These are phyloP conservation scores for Entamoeba invadens DNA, from an alignment of 208 protist genomes.

Conservation along the genomic window DNA sequence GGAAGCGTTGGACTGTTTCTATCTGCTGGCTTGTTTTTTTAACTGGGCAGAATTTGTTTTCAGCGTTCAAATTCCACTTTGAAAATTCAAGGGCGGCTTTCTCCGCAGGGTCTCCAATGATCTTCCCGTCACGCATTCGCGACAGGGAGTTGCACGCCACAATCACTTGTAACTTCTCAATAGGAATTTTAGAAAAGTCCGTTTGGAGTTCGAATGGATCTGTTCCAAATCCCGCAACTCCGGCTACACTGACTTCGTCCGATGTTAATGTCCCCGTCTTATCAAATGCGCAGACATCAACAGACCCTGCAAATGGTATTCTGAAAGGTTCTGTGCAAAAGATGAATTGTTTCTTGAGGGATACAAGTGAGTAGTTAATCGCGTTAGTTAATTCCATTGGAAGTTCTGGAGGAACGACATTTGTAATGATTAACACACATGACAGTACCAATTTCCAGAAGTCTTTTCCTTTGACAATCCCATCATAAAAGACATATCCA, in stretches of 20 bases:
- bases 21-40: not conserved
- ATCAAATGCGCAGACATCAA: slow-evolving; percentile 84
- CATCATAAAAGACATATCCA: slow-evolving; percentile 32
- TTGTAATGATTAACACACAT: slow-evolving; percentile 88
- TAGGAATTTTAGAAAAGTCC: not conserved
- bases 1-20: slow-evolving; percentile 49
- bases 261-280: slow-evolving; percentile 97
- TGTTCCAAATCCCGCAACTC: not conserved
- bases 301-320: slow-evolving; percentile 88
- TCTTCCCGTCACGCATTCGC: slow-evolving; percentile 59
- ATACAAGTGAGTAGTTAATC: slow-evolving; percentile 80
- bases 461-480: not conserved
- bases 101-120: slow-evolving; percentile 84
- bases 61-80: not conserved
- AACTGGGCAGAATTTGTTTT: not conserved
- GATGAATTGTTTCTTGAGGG: slow-evolving; percentile 40
- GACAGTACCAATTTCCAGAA: slow-evolving; percentile 65
- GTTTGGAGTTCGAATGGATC: not conserved
- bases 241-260: not conserved
- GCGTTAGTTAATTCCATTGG: slow-evolving; percentile 67
- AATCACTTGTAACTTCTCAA: not conserved
- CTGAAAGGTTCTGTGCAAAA: slow-evolving; percentile 92
- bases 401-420: slow-evolving; percentile 91
- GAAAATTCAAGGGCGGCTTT: not conserved
- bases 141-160: slow-evolving; percentile 51